These are phyloP conservation scores for Penicillium coffeae DNA, from an alignment of 495 filamentous ascomycete genomes.

Conservation along the genomic window DNA sequence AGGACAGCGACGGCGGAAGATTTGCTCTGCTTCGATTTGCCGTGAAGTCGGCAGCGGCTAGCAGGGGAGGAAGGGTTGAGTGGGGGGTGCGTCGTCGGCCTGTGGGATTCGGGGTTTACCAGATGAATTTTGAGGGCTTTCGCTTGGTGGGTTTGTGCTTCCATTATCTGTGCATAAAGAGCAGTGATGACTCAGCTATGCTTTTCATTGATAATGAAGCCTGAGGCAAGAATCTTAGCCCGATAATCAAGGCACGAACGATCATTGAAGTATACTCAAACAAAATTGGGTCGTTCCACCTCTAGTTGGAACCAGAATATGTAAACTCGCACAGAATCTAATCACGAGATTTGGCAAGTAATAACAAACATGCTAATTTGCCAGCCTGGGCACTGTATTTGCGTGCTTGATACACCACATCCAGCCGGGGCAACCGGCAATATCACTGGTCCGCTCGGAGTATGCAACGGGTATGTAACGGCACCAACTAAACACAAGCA, in stretches of 20 bases:
- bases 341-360: too few species aligned
- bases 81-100: constrained; percentile 35
- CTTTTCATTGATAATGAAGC: too few species aligned
- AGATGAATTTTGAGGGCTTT: constrained; percentile 53
- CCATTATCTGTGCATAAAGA: constrained; percentile 46
- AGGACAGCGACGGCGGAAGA: constrained; percentile 12
- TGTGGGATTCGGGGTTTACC: constrained; percentile 43
- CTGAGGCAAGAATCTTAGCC: neutral
- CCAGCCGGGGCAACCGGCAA: neutral
- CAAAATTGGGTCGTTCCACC: too few species aligned
- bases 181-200: constrained; percentile 32
- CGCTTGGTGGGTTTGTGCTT: constrained; percentile 47
- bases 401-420: neutral
- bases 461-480: neutral
- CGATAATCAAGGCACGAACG: neutral
- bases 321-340: too few species aligned
- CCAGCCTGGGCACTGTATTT: neutral
- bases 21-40: constrained; percentile 15
- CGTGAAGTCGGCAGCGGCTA: constrained; percentile 19
- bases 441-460: neutral
- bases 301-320: too few species aligned
- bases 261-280: too few species aligned
- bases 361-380: too few species aligned
- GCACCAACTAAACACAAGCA: too few species aligned
- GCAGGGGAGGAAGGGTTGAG: constrained; percentile 17